phyloP scores from a whole-genome alignment of 2,329 filamentous ascomycete species.

The Dothidotthia symphoricarpi region DNA sequence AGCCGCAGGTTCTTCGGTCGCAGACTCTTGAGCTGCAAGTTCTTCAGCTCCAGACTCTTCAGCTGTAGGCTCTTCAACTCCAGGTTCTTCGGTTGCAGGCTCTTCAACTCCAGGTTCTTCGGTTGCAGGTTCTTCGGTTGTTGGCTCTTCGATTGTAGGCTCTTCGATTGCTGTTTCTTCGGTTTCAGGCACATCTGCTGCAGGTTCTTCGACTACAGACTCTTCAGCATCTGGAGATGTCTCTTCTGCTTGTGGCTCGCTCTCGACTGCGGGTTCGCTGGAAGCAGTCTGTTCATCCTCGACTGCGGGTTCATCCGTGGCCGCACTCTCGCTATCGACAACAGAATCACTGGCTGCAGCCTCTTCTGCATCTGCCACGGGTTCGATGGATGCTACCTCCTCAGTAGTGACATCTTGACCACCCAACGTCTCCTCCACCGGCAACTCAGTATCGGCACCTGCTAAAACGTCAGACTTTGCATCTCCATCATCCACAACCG shows the following conservation, averaged over 20 bases:
- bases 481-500: slow-evolving; percentile 14
- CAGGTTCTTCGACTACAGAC: background rate
- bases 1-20: background rate
- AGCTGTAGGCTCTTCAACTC: slow-evolving; percentile 1
- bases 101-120: background rate
- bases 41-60: slow-evolving; percentile 2
- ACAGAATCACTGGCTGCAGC: background rate
- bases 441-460: slow-evolving; percentile 11
- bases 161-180: too few relatives aligned
- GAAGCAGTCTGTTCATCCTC: slow-evolving; percentile 4
- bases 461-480: slow-evolving; percentile 14
- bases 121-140: background rate
- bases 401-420: background rate
- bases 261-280: background rate
- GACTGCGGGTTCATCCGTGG: background rate
- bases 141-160: too few relatives aligned
- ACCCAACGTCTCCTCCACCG: slow-evolving; percentile 4
- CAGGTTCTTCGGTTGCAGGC: too few relatives aligned
- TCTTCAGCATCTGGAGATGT: slow-evolving; percentile 1
- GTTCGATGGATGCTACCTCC: background rate
- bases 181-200: too few relatives aligned
- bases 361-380: background rate
- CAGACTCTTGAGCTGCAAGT: slow-evolving; percentile 1
- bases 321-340: background rate
- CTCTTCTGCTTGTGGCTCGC: slow-evolving; percentile 2